These are phyloP conservation scores for Pichia cephalocereana DNA, from an alignment of 805 yeast genomes.

Conservation along the genomic window DNA sequence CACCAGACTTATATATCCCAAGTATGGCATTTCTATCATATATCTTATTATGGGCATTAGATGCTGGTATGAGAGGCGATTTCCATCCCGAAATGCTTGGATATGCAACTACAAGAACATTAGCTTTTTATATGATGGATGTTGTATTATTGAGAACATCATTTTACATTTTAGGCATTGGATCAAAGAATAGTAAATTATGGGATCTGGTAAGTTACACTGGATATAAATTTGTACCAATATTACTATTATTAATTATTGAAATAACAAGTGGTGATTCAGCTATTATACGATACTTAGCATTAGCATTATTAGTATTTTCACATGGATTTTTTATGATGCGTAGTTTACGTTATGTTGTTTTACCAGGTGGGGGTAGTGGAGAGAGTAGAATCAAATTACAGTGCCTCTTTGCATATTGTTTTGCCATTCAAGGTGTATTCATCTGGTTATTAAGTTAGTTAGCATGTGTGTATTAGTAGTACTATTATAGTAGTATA, in stretches of 20 bases:
- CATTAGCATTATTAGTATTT: constrained; percentile 35
- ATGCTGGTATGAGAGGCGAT: constrained; percentile 78
- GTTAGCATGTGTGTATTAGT: neutral
- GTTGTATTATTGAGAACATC: constrained; percentile 69
- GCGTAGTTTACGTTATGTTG: constrained; percentile 60
- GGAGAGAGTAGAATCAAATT: constrained; percentile 66
- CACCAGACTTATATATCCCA: constrained; percentile 96
- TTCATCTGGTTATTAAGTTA: constrained; percentile 48
- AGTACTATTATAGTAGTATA: no score
- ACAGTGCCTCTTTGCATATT: constrained; percentile 77
- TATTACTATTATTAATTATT: constrained; percentile 46
- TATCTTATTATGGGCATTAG: constrained; percentile 71
- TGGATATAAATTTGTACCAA: constrained; percentile 89
- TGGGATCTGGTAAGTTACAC: constrained; percentile 85
- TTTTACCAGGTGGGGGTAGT: constrained; percentile 53
- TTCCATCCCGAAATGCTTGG: constrained; percentile 94
- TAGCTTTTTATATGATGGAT: constrained; percentile 76
- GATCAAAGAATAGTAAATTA: constrained; percentile 41
- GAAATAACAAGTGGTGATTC: constrained; percentile 31
- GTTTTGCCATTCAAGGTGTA: constrained; percentile 69
- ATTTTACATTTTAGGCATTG: constrained; percentile 66
- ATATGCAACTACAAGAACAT: constrained; percentile 72
- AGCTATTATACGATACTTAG: constrained; percentile 25
- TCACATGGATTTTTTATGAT: constrained; percentile 59
- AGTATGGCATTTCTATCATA: constrained; percentile 88